Percentiles rank a stretch among this genome's conserved stretches.
These are phyloP conservation scores for Didymella keratinophila DNA, from an alignment of 2,329 filamentous ascomycete species.

Conservation along the genomic window DNA sequence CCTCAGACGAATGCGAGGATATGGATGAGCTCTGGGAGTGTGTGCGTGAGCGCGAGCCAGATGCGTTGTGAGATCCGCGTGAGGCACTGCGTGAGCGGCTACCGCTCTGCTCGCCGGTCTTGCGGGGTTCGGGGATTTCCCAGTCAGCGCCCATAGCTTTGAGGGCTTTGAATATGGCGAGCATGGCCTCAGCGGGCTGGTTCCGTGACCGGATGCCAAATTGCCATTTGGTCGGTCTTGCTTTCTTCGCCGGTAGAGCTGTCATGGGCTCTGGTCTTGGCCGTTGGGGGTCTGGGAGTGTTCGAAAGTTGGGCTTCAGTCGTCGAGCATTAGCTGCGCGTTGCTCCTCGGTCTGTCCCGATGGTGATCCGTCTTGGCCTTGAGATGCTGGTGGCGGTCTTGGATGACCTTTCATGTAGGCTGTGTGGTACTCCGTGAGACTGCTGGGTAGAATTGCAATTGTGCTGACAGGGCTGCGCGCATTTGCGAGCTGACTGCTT, in stretches of 20 bases:
- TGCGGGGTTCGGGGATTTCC: conserved; percentile 64
- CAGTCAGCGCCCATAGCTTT: conserved; percentile 88
- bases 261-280: conserved; percentile 65
- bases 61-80: conserved; percentile 33
- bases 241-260: conserved; percentile 69
- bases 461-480: conserved; percentile 69
- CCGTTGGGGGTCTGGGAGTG: conserved; percentile 64
- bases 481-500: conserved; percentile 46
- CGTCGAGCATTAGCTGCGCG: conserved; percentile 82
- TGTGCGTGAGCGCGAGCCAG: conserved; percentile 45
- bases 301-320: conserved; percentile 84
- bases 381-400: conserved; percentile 38
- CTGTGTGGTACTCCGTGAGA: conserved; percentile 87
- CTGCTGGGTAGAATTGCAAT: conserved; percentile 92
- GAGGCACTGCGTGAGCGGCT: conserved; percentile 46
- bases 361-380: conserved; percentile 51
- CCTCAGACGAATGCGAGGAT: conserved; percentile 43
- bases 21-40: conserved; percentile 45
- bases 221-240: conserved; percentile 90
- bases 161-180: conserved; percentile 94
- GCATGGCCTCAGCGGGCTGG: conserved; percentile 89
- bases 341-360: conserved; percentile 62
- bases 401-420: conserved; percentile 78
- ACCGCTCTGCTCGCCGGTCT: conserved; percentile 51
- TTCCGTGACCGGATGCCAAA: conserved; percentile 97